phyloP scores from a whole-genome alignment of 371 early-diverging fungal genomes.

The Mycotypha africana region DNA sequence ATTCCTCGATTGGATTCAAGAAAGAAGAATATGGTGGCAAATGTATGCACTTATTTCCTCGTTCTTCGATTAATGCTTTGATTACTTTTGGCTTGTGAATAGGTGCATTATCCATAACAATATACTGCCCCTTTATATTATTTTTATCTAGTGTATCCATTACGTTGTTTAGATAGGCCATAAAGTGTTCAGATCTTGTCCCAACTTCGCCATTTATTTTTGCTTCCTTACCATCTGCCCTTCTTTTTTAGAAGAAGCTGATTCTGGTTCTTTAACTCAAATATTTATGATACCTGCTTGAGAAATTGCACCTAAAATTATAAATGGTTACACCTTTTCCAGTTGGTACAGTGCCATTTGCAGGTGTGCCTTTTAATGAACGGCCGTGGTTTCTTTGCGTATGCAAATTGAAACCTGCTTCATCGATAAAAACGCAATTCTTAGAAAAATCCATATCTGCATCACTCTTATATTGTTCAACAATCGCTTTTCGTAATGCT shows the following conservation, averaged over 20 bases:
- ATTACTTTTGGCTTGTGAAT: constrained; percentile 8
- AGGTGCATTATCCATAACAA: constrained; percentile 7
- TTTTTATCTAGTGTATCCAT: constrained; percentile 12
- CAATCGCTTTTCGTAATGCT: not conserved
- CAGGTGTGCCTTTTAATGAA: constrained; percentile 9
- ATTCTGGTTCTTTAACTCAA: constrained; percentile 11
- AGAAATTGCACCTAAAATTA: too few species aligned
- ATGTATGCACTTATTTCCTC: constrained; percentile 6
- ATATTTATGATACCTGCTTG: constrained; percentile 1
- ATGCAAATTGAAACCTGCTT: constrained; percentile 14
- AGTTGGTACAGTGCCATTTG: constrained; percentile 6
- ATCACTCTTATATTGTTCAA: constrained; percentile 1
- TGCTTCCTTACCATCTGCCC: not conserved
- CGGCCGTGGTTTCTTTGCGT: constrained; percentile 5
- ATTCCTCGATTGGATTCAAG: constrained; percentile 11
- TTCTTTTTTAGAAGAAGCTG: constrained; percentile 10
- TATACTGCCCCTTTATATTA: constrained; percentile 10
- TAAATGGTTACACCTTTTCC: constrained; percentile 10
- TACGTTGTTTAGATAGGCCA: constrained; percentile 8
- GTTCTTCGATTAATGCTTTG: constrained; percentile 6
- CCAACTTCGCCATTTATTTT: constrained; percentile 7
- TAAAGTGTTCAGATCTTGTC: constrained; percentile 8
- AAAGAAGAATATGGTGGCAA: constrained; percentile 2
- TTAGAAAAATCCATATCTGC: constrained; percentile 8
- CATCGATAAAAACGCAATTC: constrained; percentile 17